Conservation (phyloP, 2,329 filamentous ascomycete species). For the Talaromyces sp. region DNA sequence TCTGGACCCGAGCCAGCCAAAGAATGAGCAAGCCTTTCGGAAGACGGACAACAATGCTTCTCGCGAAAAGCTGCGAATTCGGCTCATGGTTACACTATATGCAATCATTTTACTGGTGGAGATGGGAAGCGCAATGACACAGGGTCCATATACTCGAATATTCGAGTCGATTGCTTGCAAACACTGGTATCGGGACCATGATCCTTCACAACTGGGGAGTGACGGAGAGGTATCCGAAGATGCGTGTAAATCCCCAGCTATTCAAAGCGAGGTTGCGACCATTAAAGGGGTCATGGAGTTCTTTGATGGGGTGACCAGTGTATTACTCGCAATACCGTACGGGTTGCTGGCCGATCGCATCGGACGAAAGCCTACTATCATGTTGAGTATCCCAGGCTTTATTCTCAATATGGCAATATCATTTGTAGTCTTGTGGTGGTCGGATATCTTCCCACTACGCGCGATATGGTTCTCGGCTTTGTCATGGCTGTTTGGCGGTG, state of each 20-base stretch:
- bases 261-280: slow-evolving; percentile 50
- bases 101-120: slow-evolving; percentile 44
- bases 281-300: slow-evolving; percentile 52
- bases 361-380: slow-evolving; percentile 47
- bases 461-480: slow-evolving; percentile 49
- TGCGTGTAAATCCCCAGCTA: slow-evolving; percentile 49
- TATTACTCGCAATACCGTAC: slow-evolving; percentile 49
- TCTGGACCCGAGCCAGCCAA: slow-evolving; percentile 21
- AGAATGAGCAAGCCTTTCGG: slow-evolving; percentile 7
- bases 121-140: slow-evolving; percentile 44
- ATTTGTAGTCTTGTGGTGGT: slow-evolving; percentile 37
- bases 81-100: slow-evolving; percentile 42
- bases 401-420: slow-evolving; percentile 33
- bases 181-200: slow-evolving; percentile 41
- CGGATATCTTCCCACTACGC: slow-evolving; percentile 43
- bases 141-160: slow-evolving; percentile 47
- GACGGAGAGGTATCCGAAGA: slow-evolving; percentile 46
- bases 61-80: slow-evolving; percentile 30
- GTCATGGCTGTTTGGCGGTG: slow-evolving; percentile 48
- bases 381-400: slow-evolving; percentile 43
- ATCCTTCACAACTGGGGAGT: slow-evolving; percentile 42
- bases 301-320: slow-evolving; percentile 45
- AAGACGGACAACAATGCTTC: slow-evolving; percentile 1
- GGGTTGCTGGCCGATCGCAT: slow-evolving; percentile 49
- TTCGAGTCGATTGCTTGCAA: slow-evolving; percentile 50